phyloP scores from a whole-genome alignment of 176 grass and related monocot species.

The Pontederia paniculata region DNA sequence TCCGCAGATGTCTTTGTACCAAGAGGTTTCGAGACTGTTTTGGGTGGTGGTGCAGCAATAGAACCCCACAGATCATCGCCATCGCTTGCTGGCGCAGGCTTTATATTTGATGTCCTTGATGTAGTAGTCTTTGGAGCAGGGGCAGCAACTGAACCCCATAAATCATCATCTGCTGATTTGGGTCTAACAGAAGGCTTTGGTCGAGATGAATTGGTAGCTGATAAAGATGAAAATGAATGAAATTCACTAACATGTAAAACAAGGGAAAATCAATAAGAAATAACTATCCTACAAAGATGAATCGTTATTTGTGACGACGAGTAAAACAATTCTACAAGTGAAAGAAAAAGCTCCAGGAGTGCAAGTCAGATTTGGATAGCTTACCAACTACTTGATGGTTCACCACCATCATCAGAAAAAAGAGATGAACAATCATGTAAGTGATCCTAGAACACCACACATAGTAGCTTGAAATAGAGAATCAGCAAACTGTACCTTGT shows the following conservation, averaged over 20 bases:
- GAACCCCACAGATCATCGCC: slow-evolving; percentile 83
- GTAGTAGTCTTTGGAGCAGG: slow-evolving; percentile 40
- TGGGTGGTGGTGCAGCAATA: slow-evolving; percentile 68
- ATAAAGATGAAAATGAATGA: not conserved
- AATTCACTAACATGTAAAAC: not conserved
- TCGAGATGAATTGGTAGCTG: slow-evolving; percentile 40
- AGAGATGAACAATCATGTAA: not conserved
- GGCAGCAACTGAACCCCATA: slow-evolving; percentile 52
- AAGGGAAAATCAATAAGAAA: not conserved
- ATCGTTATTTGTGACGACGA: no score
- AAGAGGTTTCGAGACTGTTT: slow-evolving; percentile 42
- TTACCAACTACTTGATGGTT: no score
- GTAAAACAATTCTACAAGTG: no score
- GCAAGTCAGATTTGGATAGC: no score
- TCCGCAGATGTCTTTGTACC: slow-evolving; percentile 22
- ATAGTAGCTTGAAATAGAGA: not conserved
- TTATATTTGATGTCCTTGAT: slow-evolving; percentile 36
- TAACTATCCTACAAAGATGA: no score
- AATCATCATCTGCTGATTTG: slow-evolving; percentile 59
- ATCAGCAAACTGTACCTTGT: slow-evolving; percentile 24
- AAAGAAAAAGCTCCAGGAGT: no score
- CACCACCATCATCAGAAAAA: no score
- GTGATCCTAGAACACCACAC: not conserved
- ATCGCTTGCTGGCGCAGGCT: slow-evolving; percentile 22
- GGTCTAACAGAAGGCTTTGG: slow-evolving; percentile 27